phyloP scores from a whole-genome alignment of 306 rosid genomes.

The Casuarina glauca region DNA sequence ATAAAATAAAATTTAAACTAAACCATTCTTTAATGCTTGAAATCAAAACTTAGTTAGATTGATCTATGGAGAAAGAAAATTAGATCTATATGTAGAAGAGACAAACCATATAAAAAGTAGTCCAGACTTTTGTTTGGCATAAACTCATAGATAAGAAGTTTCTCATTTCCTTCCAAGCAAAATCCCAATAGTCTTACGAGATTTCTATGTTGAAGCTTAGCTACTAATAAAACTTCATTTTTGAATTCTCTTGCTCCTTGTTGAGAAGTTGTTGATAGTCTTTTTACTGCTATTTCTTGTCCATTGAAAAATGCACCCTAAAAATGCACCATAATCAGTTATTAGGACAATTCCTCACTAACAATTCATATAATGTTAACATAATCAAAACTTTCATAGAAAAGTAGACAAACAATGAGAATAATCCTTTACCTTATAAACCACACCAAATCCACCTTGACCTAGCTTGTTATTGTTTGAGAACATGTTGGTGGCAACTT shows the following conservation, averaged over 20 bases:
- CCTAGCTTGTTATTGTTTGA: conserved; percentile 19
- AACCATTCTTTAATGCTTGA: too few species aligned
- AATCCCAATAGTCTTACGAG: conserved; percentile 32
- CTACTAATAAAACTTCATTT: conserved; percentile 29
- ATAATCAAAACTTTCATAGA: too few species aligned
- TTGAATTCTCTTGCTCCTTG: conserved; percentile 33
- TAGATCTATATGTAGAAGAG: not conserved
- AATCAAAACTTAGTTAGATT: too few species aligned
- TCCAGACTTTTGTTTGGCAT: conserved; percentile 29
- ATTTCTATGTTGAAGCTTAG: conserved; percentile 40
- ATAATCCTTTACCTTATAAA: conserved; percentile 16
- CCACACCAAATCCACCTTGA: conserved; percentile 36
- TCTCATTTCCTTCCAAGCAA: conserved; percentile 31
- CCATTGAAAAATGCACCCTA: conserved; percentile 24
- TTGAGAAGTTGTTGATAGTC: conserved; percentile 24
- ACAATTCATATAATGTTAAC: too few species aligned
- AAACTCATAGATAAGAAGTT: conserved; percentile 36
- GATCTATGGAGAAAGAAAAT: not conserved
- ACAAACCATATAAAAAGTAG: conserved; percentile 14
- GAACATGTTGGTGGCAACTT: conserved; percentile 28
- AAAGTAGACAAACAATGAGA: too few species aligned
- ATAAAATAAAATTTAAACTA: too few species aligned
- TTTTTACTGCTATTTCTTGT: conserved; percentile 31
- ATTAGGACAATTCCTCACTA: too few species aligned
- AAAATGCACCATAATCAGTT: not conserved